Evolutionary conservation across 2,329 filamentous ascomycete genomes (phyloP), one percentile per base, ranked within the genome.

Genomic region (Diaporthe sp.): DNA sequence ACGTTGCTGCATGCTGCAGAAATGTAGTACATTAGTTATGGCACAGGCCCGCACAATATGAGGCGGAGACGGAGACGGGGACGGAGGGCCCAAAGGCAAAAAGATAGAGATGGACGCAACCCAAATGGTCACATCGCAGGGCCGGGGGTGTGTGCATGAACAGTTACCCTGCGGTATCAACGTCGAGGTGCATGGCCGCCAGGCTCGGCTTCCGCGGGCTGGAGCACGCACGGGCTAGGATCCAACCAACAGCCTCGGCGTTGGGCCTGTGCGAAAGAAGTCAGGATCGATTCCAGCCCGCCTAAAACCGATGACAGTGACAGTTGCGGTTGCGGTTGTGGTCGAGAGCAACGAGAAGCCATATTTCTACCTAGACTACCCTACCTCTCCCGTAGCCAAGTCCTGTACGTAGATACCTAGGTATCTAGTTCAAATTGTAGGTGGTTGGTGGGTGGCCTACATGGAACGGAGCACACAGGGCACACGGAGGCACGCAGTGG

Each of bases 161-260:
- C 39, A 31, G 28, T 31, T 31, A 31, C 28, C 28, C 28, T 31
- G 28, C 28, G 15, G 39, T 42, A 15, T n/a, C 46, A 49, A 49
- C 22, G 49, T n/a, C 49, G 49, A 57, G 25, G 58, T 25, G 58
- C 58, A 44, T 61, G 22, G 39, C 37, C 37, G 39, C n/a, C n/a
- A 37, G 12, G 25, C 59, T 62, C 59, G 59, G 59, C 37, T 62
- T 31, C 59, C 59, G 59, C 59, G 59, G 59, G 39, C n/a, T 28
- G 42, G 42, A 19, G 42, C 6, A 44, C 15, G 42, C 17, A 44
- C 42, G 15, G 42, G 42, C 42, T 44, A 51, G 49, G 22, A 25
- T 51, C 49, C 22, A 25, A n/a, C 49, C 49, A 51, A 51, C 22
- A 12, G 37, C 37, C 37, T 39, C 37, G 37, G 37, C 22, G 28